phyloP scores from a whole-genome alignment of 2,329 filamentous ascomycete species.

The Aspergillus pseudoterreus region DNA sequence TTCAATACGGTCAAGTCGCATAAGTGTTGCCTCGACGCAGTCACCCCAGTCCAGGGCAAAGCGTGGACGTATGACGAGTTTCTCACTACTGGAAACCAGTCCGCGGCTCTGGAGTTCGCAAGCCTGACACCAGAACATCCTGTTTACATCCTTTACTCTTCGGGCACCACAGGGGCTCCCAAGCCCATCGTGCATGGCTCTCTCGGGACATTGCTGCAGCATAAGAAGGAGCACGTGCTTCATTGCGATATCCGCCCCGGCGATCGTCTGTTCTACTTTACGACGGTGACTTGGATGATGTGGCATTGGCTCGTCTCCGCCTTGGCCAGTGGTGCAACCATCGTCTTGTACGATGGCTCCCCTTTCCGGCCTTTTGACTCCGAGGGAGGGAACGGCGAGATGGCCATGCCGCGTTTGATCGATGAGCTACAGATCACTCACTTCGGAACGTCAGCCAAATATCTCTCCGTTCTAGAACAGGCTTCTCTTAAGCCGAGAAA shows the following conservation, averaged over 20 bases:
- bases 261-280: conserved; percentile 86
- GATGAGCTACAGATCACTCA: conserved; percentile 80
- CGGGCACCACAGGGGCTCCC: conserved; percentile 79
- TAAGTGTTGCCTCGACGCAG: conserved; percentile 31
- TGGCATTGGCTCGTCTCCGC: conserved; percentile 95
- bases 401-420: conserved; percentile 79
- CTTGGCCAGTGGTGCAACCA: conserved; percentile 74
- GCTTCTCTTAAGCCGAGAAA: conserved; percentile 60
- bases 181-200: conserved; percentile 95
- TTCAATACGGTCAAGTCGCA: conserved; percentile 60
- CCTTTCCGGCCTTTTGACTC: conserved; percentile 69
- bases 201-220: conserved; percentile 84
- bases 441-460: conserved; percentile 92
- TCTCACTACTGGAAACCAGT: conserved; percentile 37
- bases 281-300: conserved; percentile 99
- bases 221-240: conserved; percentile 92
- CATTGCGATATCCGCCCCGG: conserved; percentile 74
- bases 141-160: conserved; percentile 90
- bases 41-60: conserved; percentile 35
- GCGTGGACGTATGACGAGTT: conserved; percentile 44
- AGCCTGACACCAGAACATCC: conserved; percentile 82
- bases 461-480: conserved; percentile 85
- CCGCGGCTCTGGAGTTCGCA: conserved; percentile 59
- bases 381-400: conserved; percentile 60
- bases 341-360: conserved; percentile 88